Percentiles rank a stretch among this genome's conserved stretches.
Conservation (phyloP, 2,329 filamentous ascomycete species). For the Helotiales sp. region DNA sequence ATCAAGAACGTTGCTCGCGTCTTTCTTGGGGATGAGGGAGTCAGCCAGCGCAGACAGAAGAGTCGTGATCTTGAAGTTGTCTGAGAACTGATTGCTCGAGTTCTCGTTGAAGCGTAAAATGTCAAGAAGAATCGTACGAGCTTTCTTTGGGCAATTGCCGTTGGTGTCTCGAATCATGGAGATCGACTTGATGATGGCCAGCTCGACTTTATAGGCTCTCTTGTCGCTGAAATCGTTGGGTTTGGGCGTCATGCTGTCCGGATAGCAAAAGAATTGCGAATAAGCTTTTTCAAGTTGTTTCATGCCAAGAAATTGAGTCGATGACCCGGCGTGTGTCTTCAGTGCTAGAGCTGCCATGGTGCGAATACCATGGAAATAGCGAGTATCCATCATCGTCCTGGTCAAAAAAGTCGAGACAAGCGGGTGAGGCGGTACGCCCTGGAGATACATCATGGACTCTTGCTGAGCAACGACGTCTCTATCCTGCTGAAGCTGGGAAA, state of each 20-base stretch:
- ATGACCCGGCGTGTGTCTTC: constrained; percentile 74
- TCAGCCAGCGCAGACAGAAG: constrained; percentile 70
- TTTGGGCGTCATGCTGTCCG: constrained; percentile 75
- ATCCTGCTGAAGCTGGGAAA: constrained; percentile 96
- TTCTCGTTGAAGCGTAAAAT: constrained; percentile 95
- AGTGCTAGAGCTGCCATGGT: constrained; percentile 82
- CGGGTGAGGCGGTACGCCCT: constrained; percentile 69
- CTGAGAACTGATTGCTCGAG: constrained; percentile 84
- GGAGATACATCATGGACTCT: constrained; percentile 77
- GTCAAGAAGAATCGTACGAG: constrained; percentile 84
- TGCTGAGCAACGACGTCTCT: constrained; percentile 91
- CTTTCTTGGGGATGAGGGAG: constrained; percentile 58
- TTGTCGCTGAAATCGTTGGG: constrained; percentile 93
- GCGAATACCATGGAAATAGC: constrained; percentile 94
- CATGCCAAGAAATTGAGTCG: constrained; percentile 76
- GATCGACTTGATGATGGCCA: constrained; percentile 81
- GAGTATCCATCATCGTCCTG: constrained; percentile 85
- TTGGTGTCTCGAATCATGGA: constrained; percentile 75
- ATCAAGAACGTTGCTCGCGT: constrained; percentile 46
- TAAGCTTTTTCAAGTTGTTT: constrained; percentile 86
- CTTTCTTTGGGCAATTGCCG: constrained; percentile 77
- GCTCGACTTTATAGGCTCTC: constrained; percentile 82
- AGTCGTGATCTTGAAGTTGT: constrained; percentile 84
- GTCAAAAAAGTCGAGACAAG: constrained; percentile 88
- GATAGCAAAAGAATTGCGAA: constrained; percentile 84